phyloP scores from a whole-genome alignment of 106 monocot species.

The Dendrobium catenatum region DNA sequence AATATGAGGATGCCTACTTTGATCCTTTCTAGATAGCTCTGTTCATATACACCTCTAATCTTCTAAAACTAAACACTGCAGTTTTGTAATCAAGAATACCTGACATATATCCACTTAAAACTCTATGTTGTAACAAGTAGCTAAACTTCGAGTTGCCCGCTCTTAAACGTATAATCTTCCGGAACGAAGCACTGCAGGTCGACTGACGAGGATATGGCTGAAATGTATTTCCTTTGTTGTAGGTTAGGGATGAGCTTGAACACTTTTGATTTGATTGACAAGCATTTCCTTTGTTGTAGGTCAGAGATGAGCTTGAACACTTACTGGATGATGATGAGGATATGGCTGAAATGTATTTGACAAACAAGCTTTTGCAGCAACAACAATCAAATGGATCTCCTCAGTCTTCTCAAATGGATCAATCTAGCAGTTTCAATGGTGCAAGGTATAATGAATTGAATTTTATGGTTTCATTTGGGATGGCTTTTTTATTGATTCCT shows the following conservation, averaged over 20 bases:
- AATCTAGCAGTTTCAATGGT: slow-evolving; percentile 11
- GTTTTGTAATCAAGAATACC: too few species aligned
- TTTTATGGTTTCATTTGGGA: background rate
- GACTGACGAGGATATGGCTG: too few species aligned
- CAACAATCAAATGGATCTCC: slow-evolving; percentile 20
- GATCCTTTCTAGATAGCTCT: too few species aligned
- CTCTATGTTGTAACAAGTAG: too few species aligned
- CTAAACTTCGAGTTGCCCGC: too few species aligned
- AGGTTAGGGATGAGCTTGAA: slow-evolving; percentile 86
- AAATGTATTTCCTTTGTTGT: slow-evolving; percentile 4
- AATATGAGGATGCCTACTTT: too few species aligned
- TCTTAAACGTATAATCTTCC: too few species aligned
- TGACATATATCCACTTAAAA: too few species aligned
- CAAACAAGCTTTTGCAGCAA: slow-evolving; percentile 46
- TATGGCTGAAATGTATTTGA: slow-evolving; percentile 83
- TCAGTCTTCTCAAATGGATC: slow-evolving; percentile 22
- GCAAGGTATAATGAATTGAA: slow-evolving; percentile 26
- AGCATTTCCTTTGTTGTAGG: slow-evolving; percentile 22
- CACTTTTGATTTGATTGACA: slow-evolving; percentile 19
- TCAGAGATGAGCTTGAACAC: slow-evolving; percentile 81
- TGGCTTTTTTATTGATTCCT: too few species aligned
- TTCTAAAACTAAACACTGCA: too few species aligned
- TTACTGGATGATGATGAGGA: slow-evolving; percentile 68
- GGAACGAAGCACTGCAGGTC: too few species aligned
- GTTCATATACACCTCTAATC: too few species aligned